Base-by-base conservation (phyloP, 176 grass and related monocot species). In the Elymus sibiricus region DNA sequence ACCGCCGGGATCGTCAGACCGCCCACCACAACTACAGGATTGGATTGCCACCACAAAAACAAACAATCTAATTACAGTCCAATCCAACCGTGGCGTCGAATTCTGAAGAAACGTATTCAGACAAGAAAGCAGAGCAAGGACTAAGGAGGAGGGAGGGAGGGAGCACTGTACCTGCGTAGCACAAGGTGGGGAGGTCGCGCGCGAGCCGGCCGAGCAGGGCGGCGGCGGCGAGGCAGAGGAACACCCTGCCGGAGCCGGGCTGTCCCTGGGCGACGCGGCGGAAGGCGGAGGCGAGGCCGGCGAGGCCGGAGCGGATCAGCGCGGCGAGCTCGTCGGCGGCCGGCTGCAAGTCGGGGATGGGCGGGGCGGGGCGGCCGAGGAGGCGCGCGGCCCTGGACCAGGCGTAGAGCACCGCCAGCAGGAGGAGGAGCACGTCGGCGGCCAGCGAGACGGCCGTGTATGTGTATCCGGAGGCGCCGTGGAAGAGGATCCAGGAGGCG, bases 401-500 rank as follows among this genome's bases (percentile, higher is more conserved):
- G 8, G 89, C 58, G 79, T 94, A 98, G 64, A 98, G 95, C 56
- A 95, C 76, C 62, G 89, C 86, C 40, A 94, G 85, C 47, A 98
- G 90, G 55, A 98, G 93, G 16, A 94, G 93, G 14, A 98, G 81
- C 51, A 95, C 93, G 85, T 87, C 85, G 61, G 87, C 93, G 69
- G 86, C 26, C 29, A 96, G 89, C 14, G 94, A 96, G 6, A 95
- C 73, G 76, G 92, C 46, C 51, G 93, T 89, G 85, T 90, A 95
- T 64, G 79, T 42, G 29, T 70, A 76, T 77, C 84, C 85, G 80
- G 80, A 37, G 62, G 64, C 66, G 58, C 84, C 58, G 2, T 39
- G 38, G 32, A 86, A 93, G 73, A 98, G 53, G 38, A 88, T 43
- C 95, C 93, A 95, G 44, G 87, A 71, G 19, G 83, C 79, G 47